These are phyloP conservation scores for Tetratostichococcus sp. DNA, from an alignment of 139 green algal species.

Conservation along the genomic window DNA sequence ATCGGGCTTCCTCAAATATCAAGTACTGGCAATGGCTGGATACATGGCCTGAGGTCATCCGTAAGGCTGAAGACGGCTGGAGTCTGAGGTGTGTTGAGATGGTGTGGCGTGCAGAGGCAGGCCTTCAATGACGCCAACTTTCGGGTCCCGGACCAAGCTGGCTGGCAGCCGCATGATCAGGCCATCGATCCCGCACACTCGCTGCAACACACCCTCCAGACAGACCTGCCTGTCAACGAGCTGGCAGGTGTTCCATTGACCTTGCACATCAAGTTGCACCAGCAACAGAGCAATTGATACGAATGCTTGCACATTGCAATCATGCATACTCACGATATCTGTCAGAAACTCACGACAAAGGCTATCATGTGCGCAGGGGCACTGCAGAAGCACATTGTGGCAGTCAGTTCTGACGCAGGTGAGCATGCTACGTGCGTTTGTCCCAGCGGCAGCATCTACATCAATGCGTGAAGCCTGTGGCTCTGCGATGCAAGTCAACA, in stretches of 20 bases:
- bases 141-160: slow-evolving; percentile 6
- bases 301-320: too few species aligned
- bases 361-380: slow-evolving; percentile 3
- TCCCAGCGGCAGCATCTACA: too few species aligned
- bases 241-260: background rate
- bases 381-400: slow-evolving; percentile 4
- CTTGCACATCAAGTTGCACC: too few species aligned
- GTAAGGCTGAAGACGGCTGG: background rate
- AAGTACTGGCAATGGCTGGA: too few species aligned
- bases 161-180: slow-evolving; percentile 9
- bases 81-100: background rate
- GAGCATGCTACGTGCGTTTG: too few species aligned
- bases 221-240: background rate
- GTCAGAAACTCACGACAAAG: too few species aligned
- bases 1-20: background rate
- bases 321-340: background rate
- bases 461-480: too few species aligned
- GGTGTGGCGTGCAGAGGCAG: background rate
- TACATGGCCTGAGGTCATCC: too few species aligned
- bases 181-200: slow-evolving; percentile 1
- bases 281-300: too few species aligned
- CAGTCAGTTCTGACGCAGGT: slow-evolving; percentile 2
- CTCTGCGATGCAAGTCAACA: too few species aligned
- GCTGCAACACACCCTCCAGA: background rate
- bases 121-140: slow-evolving; percentile 16